These are phyloP conservation scores for Camelina sativa DNA, from an alignment of 345 rosid species.

Conservation along the genomic window DNA sequence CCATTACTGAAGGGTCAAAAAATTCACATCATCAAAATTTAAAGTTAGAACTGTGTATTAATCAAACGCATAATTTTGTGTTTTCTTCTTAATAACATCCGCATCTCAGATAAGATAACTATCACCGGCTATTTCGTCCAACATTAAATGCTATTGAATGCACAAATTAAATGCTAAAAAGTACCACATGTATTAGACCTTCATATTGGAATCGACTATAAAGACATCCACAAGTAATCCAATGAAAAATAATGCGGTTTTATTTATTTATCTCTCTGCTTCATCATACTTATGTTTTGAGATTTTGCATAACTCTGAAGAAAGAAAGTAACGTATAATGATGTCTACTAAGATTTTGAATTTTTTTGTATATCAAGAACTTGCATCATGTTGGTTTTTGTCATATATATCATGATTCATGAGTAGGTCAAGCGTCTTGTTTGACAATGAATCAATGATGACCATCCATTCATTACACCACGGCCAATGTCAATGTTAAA, in stretches of 20 bases:
- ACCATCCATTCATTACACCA: too few species aligned
- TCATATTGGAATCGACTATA: background rate
- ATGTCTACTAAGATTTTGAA: too few species aligned
- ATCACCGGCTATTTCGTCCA: constrained; percentile 24
- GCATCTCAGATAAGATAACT: constrained; percentile 24
- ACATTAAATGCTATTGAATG: constrained; percentile 30
- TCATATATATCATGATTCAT: too few species aligned
- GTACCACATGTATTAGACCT: background rate
- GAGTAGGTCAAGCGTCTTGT: too few species aligned
- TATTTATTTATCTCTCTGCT: background rate
- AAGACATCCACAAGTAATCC: constrained; percentile 26
- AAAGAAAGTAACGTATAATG: too few species aligned
- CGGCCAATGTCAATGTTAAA: too few species aligned
- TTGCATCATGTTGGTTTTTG: too few species aligned
- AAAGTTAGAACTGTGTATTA: constrained; percentile 9
- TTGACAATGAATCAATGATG: too few species aligned
- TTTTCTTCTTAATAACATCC: background rate
- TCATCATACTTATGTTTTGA: background rate
- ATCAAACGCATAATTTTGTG: constrained; percentile 18
- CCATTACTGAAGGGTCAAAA: background rate
- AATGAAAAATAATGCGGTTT: background rate
- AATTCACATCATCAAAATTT: background rate
- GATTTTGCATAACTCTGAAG: background rate
- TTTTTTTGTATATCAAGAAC: too few species aligned
- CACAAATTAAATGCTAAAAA: constrained; percentile 28